A percentile compares a stretch with the other conserved stretches of the same genome.
Conservation (phyloP, 306 rosid genomes). For the Vigna trinervia region DNA sequence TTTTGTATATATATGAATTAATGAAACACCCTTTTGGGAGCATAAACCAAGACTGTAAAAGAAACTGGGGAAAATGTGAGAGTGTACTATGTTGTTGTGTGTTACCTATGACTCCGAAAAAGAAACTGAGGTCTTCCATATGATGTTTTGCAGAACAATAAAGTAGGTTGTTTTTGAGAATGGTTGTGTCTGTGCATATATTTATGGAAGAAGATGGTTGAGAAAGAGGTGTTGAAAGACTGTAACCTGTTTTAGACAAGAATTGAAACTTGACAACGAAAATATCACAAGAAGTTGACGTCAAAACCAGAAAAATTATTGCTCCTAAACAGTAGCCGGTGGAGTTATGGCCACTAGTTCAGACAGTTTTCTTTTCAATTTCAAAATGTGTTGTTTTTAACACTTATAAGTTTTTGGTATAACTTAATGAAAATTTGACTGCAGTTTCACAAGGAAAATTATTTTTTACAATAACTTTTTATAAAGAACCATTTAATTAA, state of each 20-base stretch:
- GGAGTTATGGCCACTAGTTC: neutral
- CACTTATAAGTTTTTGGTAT: too few species aligned
- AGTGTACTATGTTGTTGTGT: neutral
- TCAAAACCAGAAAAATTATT: neutral
- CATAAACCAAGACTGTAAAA: neutral
- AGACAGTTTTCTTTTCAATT: too few species aligned
- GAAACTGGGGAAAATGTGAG: neutral
- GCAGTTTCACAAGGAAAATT: too few species aligned
- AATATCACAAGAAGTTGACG: neutral
- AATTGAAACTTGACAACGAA: neutral
- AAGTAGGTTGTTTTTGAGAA: neutral
- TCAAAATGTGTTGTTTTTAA: too few species aligned
- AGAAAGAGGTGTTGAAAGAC: neutral
- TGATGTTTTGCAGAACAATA: neutral
- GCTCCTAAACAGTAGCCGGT: neutral
- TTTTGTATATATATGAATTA: neutral
- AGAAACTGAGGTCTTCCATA: conserved; percentile 60
- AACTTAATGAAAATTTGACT: too few species aligned
- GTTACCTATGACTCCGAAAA: conserved; percentile 60
- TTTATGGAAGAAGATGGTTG: conserved; percentile 15
- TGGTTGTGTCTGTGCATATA: neutral
- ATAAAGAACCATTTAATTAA: too few species aligned
- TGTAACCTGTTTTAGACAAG: neutral
- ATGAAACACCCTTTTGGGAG: neutral
- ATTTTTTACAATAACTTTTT: too few species aligned